Evolutionary conservation across 1,139 yeast species (phyloP).

Genomic region (Saccharomyces pastorianus): DNA sequence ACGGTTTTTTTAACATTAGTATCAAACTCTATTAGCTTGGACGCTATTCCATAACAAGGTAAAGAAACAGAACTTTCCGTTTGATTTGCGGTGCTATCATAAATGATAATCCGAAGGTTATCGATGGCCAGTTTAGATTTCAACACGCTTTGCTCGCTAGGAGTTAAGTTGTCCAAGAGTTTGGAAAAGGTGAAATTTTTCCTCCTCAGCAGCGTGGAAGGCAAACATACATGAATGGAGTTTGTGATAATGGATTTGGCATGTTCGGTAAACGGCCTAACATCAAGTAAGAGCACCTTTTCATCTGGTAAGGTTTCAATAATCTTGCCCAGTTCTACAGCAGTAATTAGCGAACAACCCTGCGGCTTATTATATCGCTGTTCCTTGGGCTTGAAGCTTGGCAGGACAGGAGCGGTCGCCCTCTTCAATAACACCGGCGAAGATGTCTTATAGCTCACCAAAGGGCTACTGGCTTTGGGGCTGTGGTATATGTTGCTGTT

Average conservation of each 20-base stretch:
- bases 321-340: constrained; percentile 17
- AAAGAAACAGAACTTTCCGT: constrained; percentile 32
- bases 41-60: constrained; percentile 40
- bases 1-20: constrained; percentile 25
- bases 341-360: constrained; percentile 15
- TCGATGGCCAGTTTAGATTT: constrained; percentile 13
- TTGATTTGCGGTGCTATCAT: constrained; percentile 31
- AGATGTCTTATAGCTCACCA: not conserved
- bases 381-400: constrained; percentile 21
- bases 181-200: constrained; percentile 50
- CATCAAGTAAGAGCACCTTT: constrained; percentile 45
- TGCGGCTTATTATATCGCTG: constrained; percentile 19
- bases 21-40: constrained; percentile 36
- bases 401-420: constrained; percentile 3
- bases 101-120: constrained; percentile 26
- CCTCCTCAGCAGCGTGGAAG: constrained; percentile 69
- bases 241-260: constrained; percentile 43
- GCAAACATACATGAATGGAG: constrained; percentile 64
- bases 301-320: constrained; percentile 3
- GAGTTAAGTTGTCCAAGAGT: constrained; percentile 32
- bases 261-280: constrained; percentile 62
- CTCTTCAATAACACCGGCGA: not conserved
- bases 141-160: constrained; percentile 32
- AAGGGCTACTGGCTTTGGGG: not conserved
- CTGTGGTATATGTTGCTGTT: not conserved